A percentile compares a stretch with the other conserved stretches of the same genome.
Conservation (phyloP, 495 filamentous ascomycete genomes). For the Thermochaetoides thermophila region DNA sequence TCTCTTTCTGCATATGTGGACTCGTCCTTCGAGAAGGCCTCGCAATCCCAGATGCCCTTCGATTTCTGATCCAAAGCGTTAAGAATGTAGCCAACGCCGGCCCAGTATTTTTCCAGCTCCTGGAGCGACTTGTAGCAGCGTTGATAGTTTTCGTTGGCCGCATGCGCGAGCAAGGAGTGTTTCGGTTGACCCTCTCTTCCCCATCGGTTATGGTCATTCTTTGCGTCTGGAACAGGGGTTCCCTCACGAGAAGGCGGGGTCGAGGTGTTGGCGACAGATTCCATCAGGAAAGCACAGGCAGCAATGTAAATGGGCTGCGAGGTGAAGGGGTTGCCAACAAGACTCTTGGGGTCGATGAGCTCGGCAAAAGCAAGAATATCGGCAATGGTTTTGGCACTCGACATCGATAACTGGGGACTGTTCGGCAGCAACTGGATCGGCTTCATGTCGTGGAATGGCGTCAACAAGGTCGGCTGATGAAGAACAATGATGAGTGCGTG, state of each 20-base stretch:
- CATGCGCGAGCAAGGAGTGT: slow-evolving; percentile 57
- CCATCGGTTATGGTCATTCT: slow-evolving; percentile 3
- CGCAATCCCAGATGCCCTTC: slow-evolving; percentile 67
- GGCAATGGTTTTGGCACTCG: slow-evolving; percentile 75
- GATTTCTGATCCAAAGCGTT: slow-evolving; percentile 77
- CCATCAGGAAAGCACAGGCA: slow-evolving; percentile 72
- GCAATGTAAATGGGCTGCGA: slow-evolving; percentile 85
- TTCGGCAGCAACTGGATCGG: slow-evolving; percentile 56
- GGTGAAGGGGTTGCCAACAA: slow-evolving; percentile 75
- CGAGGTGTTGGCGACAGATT: slow-evolving; percentile 48
- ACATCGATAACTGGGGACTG: slow-evolving; percentile 70
- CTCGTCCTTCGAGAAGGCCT: slow-evolving; percentile 65
- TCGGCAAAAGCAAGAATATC: slow-evolving; percentile 72
- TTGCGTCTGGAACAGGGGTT: slow-evolving; percentile 25
- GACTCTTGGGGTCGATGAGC: slow-evolving; percentile 61
- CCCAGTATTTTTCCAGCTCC: slow-evolving; percentile 65
- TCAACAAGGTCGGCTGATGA: slow-evolving; percentile 65
- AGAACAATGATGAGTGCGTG: slow-evolving; percentile 73
- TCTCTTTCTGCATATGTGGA: too few species aligned
- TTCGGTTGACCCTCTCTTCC: slow-evolving; percentile 39
- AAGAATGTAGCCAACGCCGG: slow-evolving; percentile 72
- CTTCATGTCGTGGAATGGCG: slow-evolving; percentile 51
- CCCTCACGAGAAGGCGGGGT: slow-evolving; percentile 38
- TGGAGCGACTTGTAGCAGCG: slow-evolving; percentile 67
- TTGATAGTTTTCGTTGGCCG: slow-evolving; percentile 67